Evolutionary conservation across 75 land plant species (phyloP), one percentile per base, ranked within the genome.

Genomic region (Pseudotsuga menziesii): DNA sequence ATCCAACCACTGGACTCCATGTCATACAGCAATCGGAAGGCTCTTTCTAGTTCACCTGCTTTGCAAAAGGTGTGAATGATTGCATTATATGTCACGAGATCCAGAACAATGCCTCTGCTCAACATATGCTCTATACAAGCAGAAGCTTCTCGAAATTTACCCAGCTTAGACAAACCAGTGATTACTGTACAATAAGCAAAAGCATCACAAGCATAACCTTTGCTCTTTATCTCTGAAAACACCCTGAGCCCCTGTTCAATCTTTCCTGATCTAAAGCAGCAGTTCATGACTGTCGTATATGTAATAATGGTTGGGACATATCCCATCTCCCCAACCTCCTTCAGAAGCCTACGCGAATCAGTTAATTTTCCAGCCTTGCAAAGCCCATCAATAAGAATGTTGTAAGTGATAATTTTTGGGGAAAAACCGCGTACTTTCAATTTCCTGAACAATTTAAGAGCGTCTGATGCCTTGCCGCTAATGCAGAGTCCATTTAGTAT

Each of bases 61-160:
- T 77, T 88, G 81, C 85, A 88, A 56, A 79, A 82, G 12, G 80
- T 12, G 78, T 87, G 81, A 17, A 92, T 83, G 7, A 92, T 23
- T 16, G 91, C 83, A 79, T 94, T 94, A 52, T 94, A 94, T 20
- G 88, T 85, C 22, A 84, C 83, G 4, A 86, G 75, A 75, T 90
- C 94, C 71, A 82, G 78, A 25, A 19, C 76, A 61, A 75, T 57
- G 4, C 84, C 87, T 29, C 57, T 75, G 16, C 22, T 76, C 8
- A 77, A 48, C 90, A 89, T 88, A 61, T 77, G 32, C 39, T 84
- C 77, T 5, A 81, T 76, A 54, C 60, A 78, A 58, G 62, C 52
- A 77, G 78, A 57, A 15, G 92, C 94, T 74, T 88, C 86, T 48
- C 79, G 57, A 4, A 80, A 41, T 79, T 48, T 78, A 15, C 90